Evolutionary conservation across 139 green algal species (phyloP).

Genomic region (Ulvella scutata): DNA sequence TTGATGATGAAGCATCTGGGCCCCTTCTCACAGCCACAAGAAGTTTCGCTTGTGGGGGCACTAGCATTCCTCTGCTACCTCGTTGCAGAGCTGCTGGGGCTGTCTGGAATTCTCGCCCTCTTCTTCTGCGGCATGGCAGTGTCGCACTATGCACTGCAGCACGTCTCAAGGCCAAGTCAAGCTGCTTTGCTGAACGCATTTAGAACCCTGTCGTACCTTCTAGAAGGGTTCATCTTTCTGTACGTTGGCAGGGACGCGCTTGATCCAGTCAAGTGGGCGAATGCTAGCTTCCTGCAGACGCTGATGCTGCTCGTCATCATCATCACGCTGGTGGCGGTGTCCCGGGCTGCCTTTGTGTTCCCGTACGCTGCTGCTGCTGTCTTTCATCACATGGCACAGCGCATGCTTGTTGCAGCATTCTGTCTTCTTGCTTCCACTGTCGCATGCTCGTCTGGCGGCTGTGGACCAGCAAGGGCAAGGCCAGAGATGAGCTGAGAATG

Average conservation of each 20-base stretch:
- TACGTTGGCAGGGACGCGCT: conserved; percentile 66
- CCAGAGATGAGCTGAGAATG: too few relatives aligned
- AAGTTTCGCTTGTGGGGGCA: conserved; percentile 19
- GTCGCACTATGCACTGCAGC: conserved; percentile 58
- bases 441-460: too few relatives aligned
- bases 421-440: too few relatives aligned
- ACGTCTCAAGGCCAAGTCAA: conserved; percentile 19
- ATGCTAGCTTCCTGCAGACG: conserved; percentile 25
- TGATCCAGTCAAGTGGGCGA: conserved; percentile 60
- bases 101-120: conserved; percentile 72
- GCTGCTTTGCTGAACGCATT: conserved; percentile 29
- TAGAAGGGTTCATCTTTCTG: conserved; percentile 68
- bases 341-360: conserved; percentile 34
- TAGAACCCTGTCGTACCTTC: conserved; percentile 36
- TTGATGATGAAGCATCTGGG: neutral
- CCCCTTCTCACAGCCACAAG: neutral
- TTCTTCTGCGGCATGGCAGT: conserved; percentile 71
- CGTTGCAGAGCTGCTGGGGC: conserved; percentile 49
- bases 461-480: too few relatives aligned
- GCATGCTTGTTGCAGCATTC: too few relatives aligned
- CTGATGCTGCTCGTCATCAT: conserved; percentile 49
- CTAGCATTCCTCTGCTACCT: conserved; percentile 65
- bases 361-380: conserved; percentile 11
- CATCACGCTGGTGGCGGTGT: conserved; percentile 28
- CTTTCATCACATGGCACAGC: too few relatives aligned